These are phyloP conservation scores for Saccharomycopsis lassenensis DNA, from an alignment of 805 yeast species.

Conservation along the genomic window DNA sequence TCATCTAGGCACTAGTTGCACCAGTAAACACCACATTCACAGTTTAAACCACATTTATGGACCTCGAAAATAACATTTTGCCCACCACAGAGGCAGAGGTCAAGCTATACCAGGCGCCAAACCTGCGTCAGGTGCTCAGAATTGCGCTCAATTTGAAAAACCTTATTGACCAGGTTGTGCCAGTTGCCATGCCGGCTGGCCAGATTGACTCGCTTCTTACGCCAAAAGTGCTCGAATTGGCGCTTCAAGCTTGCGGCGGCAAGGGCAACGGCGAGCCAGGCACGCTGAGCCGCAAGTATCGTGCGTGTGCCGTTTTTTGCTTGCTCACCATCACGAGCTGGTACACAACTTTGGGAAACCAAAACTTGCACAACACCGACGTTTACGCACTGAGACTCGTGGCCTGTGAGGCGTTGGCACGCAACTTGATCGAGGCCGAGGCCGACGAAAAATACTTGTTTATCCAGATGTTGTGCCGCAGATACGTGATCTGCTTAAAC, in stretches of 20 bases:
- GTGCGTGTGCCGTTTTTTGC: constrained; percentile 57
- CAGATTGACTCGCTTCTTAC: constrained; percentile 42
- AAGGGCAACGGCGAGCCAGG: constrained; percentile 59
- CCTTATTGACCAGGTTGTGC: constrained; percentile 57
- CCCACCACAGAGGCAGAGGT: constrained; percentile 9
- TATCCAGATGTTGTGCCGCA: constrained; percentile 63
- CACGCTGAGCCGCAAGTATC: constrained; percentile 47
- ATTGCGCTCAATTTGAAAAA: constrained; percentile 63
- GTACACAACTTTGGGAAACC: constrained; percentile 51
- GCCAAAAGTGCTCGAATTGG: constrained; percentile 45
- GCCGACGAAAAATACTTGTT: constrained; percentile 49
- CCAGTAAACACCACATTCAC: no score
- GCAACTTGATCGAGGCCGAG: constrained; percentile 52
- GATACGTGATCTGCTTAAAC: constrained; percentile 54
- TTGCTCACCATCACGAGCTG: constrained; percentile 63
- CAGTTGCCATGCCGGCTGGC: constrained; percentile 27
- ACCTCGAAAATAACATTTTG: constrained; percentile 5
- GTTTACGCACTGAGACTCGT: constrained; percentile 46
- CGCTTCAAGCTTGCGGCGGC: constrained; percentile 71
- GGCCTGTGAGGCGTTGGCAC: constrained; percentile 68
- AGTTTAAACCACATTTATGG: no score
- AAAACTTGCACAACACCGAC: constrained; percentile 57
- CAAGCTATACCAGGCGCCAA: constrained; percentile 26
- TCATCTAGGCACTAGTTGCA: no score
- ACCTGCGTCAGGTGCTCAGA: constrained; percentile 54